Conservation (phyloP, 495 filamentous ascomycete species). For the Aspergillus heteromorphus region DNA sequence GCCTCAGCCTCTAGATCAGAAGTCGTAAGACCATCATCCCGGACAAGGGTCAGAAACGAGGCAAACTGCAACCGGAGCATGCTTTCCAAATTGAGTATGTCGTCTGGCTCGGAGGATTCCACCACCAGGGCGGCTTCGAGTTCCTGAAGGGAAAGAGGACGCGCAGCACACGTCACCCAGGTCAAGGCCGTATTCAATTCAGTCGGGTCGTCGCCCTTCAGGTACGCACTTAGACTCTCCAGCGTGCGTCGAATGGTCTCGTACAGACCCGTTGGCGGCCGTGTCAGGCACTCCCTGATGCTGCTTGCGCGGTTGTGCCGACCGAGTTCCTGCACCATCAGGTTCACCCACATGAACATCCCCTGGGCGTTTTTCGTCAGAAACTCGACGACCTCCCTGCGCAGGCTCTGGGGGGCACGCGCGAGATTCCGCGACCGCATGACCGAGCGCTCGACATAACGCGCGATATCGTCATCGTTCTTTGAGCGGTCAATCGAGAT, state of each 20-base stretch:
- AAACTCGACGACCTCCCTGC: not conserved
- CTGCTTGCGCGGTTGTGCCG: not conserved
- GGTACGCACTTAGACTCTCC: not conserved
- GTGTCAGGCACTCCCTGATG: not conserved
- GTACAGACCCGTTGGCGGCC: slow-evolving; percentile 1
- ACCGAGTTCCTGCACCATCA: not conserved
- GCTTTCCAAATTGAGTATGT: not conserved
- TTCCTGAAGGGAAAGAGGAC: not conserved
- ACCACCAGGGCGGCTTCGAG: not conserved
- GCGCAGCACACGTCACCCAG: not conserved
- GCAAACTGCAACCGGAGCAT: slow-evolving; percentile 1
- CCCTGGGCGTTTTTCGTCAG: slow-evolving; percentile 1
- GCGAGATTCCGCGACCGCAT: not conserved
- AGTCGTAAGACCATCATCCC: slow-evolving; percentile 1
- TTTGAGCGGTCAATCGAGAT: not conserved
- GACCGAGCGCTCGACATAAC: not conserved
- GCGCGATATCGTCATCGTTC: not conserved
- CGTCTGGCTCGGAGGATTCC: not conserved
- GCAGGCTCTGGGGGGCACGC: not conserved
- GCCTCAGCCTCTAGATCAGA: not conserved
- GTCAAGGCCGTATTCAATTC: slow-evolving; percentile 1
- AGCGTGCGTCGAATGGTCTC: not conserved
- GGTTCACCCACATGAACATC: slow-evolving; percentile 5
- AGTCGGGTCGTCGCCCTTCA: not conserved
- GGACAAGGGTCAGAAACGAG: not conserved